Base-by-base conservation (phyloP, 2,329 filamentous ascomycete genomes). In the Ophiosphaerella narmari region DNA sequence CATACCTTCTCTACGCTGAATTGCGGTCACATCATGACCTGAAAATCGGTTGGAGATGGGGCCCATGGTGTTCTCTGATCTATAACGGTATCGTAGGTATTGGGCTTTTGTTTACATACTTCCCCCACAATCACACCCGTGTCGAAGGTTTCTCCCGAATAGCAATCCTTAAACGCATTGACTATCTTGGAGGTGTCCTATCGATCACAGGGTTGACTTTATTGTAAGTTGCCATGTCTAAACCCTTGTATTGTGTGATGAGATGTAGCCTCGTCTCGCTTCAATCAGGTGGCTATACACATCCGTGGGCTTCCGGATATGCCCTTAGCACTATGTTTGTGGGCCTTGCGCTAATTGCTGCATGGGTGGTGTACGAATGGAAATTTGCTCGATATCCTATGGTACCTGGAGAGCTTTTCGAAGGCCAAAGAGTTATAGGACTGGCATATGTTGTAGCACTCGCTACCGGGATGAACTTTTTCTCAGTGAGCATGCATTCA, bases 331-430 rank as follows among this genome's bases (percentile, higher is more conserved):
- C 65, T 5, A 60, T 76, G 4, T 50, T 76, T 11, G 57, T 73
- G 34, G 73, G 74, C 18, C 52, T 75, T 11, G 51, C 55, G 2
- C 61, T 75, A 1, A 67, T 75, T 16, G 52, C 33, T n/a, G 59
- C 50, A 2, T 76, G 71, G 58, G 43, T 72, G 7, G 46, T 72
- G 6, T 75, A 66, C 57, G 74, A 77, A 46, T 67, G 59, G 60
- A 73, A 72, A 39, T 68, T 70, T 34, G 73, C 74, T 11, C 57
- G 59, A 29, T 61, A 72, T 33, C 74, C 74, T 5, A 75, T 77
- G 68, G 63, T 76, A 13, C 74, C 75, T 3, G 53, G 62, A 7
- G 68, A 71, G 33, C 59, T 73, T n/a, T 70, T 69, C 59, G 59
- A 57, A 31, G 65, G 63, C 23, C 67, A 70, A 42, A 61, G 68